Evolutionary conservation across 345 rosid genomes (phyloP).

Genomic region (Triadica sebifera): DNA sequence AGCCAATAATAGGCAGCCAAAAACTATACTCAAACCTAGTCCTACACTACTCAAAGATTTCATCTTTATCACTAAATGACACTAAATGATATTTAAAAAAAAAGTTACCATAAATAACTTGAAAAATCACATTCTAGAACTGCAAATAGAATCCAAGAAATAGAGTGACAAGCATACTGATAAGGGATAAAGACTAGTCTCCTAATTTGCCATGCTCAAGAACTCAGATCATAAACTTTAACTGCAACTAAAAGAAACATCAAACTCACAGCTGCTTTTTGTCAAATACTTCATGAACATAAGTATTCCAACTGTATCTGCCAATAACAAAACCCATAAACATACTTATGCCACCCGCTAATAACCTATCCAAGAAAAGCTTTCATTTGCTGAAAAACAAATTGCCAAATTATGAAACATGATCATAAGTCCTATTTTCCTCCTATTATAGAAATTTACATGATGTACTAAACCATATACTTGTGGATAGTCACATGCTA

Average conservation of each 20-base stretch:
- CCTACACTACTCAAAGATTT: slow-evolving; percentile 89
- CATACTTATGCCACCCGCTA: slow-evolving; percentile 12
- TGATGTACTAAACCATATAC: slow-evolving; percentile 15
- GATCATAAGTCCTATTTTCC: slow-evolving; percentile 21
- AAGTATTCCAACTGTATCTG: slow-evolving; percentile 30
- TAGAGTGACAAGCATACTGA: background rate
- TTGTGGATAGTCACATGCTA: slow-evolving; percentile 19
- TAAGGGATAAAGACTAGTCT: too few relatives aligned
- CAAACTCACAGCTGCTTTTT: slow-evolving; percentile 21
- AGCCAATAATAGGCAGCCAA: slow-evolving; percentile 79
- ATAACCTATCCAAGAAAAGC: slow-evolving; percentile 21
- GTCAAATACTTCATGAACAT: slow-evolving; percentile 17
- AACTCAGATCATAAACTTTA: slow-evolving; percentile 25
- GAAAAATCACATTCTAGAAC: background rate
- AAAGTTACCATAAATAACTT: slow-evolving; percentile 14
- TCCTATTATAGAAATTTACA: slow-evolving; percentile 22
- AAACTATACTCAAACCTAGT: slow-evolving; percentile 85
- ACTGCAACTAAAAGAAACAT: slow-evolving; percentile 25
- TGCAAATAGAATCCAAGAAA: slow-evolving; percentile 3
- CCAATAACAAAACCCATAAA: slow-evolving; percentile 16
- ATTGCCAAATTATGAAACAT: slow-evolving; percentile 31
- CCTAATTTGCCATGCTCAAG: background rate
- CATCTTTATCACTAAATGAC: slow-evolving; percentile 44
- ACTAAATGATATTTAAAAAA: slow-evolving; percentile 4
- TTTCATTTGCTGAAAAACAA: slow-evolving; percentile 35